A percentile compares a stretch with the other conserved stretches of the same genome.
Conservation (phyloP, 129 eudicot species). For the Flaveria trinervia region DNA sequence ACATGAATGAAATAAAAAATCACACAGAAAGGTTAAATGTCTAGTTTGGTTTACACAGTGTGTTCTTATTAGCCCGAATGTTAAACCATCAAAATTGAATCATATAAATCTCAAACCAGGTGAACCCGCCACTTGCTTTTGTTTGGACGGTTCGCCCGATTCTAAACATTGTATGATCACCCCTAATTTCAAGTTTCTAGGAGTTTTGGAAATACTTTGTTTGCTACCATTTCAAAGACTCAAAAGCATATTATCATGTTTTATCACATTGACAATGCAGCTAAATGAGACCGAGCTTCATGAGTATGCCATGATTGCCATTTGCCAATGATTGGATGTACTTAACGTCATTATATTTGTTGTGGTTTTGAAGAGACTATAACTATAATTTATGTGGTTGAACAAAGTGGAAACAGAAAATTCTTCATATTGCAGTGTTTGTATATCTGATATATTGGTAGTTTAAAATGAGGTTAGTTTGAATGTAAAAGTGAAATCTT, state of each 20-base stretch:
- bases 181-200: not conserved
- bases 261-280: slow-evolving; percentile 13
- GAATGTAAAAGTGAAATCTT: no score
- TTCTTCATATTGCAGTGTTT: not conserved
- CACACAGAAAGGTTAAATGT: not conserved
- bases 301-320: not conserved
- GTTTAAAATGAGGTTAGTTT: not conserved
- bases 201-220: not conserved
- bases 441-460: not conserved
- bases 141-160: not conserved
- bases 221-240: not conserved
- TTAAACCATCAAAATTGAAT: not conserved
- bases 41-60: no score
- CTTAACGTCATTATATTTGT: not conserved
- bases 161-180: not conserved
- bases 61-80: not conserved
- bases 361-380: slow-evolving; percentile 14
- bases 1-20: not conserved
- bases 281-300: not conserved
- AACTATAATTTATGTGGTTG: not conserved
- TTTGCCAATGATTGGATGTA: not conserved
- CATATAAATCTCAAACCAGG: not conserved
- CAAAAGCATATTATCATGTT: not conserved
- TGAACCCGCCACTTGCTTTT: not conserved
- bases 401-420: slow-evolving; percentile 8